These are phyloP conservation scores for Leptographium lundbergii DNA, from an alignment of 2,329 filamentous ascomycete species.

Conservation along the genomic window DNA sequence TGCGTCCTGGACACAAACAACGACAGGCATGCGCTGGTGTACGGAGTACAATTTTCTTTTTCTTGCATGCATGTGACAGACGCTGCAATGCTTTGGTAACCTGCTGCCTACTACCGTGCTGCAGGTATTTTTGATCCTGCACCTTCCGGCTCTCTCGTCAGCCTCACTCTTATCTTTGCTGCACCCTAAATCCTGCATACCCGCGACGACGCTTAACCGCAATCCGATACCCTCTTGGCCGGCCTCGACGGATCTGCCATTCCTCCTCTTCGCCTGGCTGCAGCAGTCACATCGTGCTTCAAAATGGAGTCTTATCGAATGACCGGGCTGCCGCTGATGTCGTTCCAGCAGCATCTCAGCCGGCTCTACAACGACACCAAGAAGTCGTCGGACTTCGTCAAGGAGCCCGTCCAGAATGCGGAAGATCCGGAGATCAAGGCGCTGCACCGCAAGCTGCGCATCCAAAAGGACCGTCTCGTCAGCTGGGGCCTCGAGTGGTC, in stretches of 20 bases:
- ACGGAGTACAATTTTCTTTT: not conserved
- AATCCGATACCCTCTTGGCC: not conserved
- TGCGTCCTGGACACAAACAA: not conserved
- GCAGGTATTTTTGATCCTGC: not conserved
- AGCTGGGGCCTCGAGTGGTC: constrained; percentile 76
- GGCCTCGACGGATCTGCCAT: too few relatives aligned
- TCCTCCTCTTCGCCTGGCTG: too few relatives aligned
- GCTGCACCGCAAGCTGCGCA: constrained; percentile 63
- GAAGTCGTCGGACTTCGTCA: constrained; percentile 62
- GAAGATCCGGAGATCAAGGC: constrained; percentile 58
- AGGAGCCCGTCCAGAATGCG: constrained; percentile 47
- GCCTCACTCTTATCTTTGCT: not conserved
- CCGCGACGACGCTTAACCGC: not conserved
- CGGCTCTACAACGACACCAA: constrained; percentile 74
- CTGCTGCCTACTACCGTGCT: not conserved
- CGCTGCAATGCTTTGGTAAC: not conserved
- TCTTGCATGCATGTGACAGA: not conserved
- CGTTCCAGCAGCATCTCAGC: constrained; percentile 51
- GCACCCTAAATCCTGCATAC: not conserved
- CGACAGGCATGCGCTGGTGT: too few relatives aligned
- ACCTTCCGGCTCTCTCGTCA: not conserved
- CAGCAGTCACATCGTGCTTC: not conserved
- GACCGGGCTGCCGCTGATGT: constrained; percentile 36
- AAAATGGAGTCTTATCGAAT: constrained; percentile 37
- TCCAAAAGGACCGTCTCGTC: constrained; percentile 67